These are phyloP conservation scores for Striga hermonthica DNA, from an alignment of 305 asterid species.

Conservation along the genomic window DNA sequence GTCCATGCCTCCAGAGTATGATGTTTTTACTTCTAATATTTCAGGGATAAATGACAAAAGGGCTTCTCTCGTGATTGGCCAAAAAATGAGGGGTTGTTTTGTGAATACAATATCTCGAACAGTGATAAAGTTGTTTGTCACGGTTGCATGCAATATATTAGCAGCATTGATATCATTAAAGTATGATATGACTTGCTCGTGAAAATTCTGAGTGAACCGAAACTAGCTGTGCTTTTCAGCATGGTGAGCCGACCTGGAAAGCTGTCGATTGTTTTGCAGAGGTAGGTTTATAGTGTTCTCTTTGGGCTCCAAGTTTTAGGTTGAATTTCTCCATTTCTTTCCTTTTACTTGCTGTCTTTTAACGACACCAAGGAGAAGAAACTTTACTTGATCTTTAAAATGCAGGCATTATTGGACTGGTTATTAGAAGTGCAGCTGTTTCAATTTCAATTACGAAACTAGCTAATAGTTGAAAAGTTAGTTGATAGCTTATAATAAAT, in stretches of 20 bases:
- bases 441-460: too few relatives aligned
- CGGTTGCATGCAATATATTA: neutral
- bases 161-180: neutral
- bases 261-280: slow-evolving; percentile 41
- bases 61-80: neutral
- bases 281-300: too few relatives aligned
- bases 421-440: too few relatives aligned
- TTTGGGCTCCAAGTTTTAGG: too few relatives aligned
- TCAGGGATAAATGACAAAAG: neutral
- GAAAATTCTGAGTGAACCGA: neutral
- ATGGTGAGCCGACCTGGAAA: slow-evolving; percentile 39
- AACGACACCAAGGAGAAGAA: too few relatives aligned
- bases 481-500: too few relatives aligned
- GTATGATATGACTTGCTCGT: neutral
- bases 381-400: too few relatives aligned
- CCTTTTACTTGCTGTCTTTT: too few relatives aligned
- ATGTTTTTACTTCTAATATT: slow-evolving; percentile 1
- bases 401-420: too few relatives aligned
- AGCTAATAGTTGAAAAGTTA: too few relatives aligned
- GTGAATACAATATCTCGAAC: neutral
- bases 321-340: too few relatives aligned
- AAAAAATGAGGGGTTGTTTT: neutral
- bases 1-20: slow-evolving; percentile 70
- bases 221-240: slow-evolving; percentile 45
- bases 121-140: neutral